A percentile compares a stretch with the other conserved stretches of the same genome.
These are phyloP conservation scores for Solanum clarkiae DNA, from an alignment of 257 asterid genomes.

Conservation along the genomic window DNA sequence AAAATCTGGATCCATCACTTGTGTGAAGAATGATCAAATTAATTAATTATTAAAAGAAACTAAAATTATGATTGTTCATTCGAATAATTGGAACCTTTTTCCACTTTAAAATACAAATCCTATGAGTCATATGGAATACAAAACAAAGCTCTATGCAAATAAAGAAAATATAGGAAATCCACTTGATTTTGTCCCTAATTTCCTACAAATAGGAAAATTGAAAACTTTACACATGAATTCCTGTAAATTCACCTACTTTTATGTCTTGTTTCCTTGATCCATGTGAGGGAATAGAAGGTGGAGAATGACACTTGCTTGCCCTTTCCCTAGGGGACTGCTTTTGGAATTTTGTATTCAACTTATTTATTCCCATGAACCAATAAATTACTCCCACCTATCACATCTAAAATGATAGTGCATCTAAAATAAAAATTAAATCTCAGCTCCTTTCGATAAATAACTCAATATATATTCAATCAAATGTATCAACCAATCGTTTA, in stretches of 20 bases:
- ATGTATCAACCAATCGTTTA: background rate
- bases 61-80: background rate
- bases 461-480: background rate
- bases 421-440: background rate
- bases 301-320: background rate
- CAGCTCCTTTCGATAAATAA: background rate
- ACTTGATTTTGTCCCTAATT: background rate
- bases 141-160: background rate
- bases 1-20: too few species aligned
- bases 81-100: background rate
- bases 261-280: background rate
- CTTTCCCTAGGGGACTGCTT: background rate
- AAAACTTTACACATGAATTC: background rate
- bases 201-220: background rate
- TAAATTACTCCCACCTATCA: background rate
- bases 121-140: background rate
- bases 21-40: too few species aligned
- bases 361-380: background rate
- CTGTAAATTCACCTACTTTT: background rate
- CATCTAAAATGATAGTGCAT: too few species aligned
- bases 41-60: too few species aligned
- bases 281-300: background rate
- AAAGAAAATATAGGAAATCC: background rate
- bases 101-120: too few species aligned
- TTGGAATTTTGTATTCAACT: background rate